Percentiles rank a stretch among this genome's conserved stretches.
These are phyloP conservation scores for Fusarium tjaetaba DNA, from an alignment of 2,329 filamentous ascomycete species.

Conservation along the genomic window DNA sequence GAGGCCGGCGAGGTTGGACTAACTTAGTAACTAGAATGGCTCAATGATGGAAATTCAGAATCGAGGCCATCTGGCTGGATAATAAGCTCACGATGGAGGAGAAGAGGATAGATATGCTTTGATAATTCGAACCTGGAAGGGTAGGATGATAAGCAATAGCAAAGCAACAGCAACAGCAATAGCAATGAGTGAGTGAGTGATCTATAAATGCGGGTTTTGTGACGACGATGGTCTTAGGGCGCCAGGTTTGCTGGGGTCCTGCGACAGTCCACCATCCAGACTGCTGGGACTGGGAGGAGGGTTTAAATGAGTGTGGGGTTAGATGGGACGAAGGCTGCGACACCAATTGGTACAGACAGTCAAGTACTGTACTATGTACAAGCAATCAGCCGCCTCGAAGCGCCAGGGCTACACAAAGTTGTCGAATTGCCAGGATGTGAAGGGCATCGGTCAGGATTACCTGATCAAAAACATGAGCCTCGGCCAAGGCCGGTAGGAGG, in stretches of 20 bases:
- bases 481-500: constrained; percentile 24
- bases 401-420: constrained; percentile 37
- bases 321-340: constrained; percentile 39
- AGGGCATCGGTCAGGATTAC: constrained; percentile 28
- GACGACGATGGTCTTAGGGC: constrained; percentile 33
- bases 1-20: constrained; percentile 1
- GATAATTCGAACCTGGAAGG: constrained; percentile 5
- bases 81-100: background rate
- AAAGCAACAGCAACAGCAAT: background rate
- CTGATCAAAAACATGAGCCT: constrained; percentile 26
- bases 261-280: constrained; percentile 30
- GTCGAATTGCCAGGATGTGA: constrained; percentile 32
- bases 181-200: constrained; percentile 10
- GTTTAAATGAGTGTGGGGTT: constrained; percentile 43
- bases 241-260: constrained; percentile 25
- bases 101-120: background rate
- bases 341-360: constrained; percentile 28
- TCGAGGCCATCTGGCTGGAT: constrained; percentile 2
- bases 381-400: constrained; percentile 39
- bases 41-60: constrained; percentile 7
- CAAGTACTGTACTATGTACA: constrained; percentile 23
- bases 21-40: background rate
- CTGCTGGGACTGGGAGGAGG: constrained; percentile 37
- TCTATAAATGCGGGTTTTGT: constrained; percentile 33
- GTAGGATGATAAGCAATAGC: constrained; percentile 1